Percentiles rank a stretch among this genome's conserved stretches.
phyloP scores from a whole-genome alignment of 1,284 basidiomycete genomes.

The Malassezia dermatis region DNA sequence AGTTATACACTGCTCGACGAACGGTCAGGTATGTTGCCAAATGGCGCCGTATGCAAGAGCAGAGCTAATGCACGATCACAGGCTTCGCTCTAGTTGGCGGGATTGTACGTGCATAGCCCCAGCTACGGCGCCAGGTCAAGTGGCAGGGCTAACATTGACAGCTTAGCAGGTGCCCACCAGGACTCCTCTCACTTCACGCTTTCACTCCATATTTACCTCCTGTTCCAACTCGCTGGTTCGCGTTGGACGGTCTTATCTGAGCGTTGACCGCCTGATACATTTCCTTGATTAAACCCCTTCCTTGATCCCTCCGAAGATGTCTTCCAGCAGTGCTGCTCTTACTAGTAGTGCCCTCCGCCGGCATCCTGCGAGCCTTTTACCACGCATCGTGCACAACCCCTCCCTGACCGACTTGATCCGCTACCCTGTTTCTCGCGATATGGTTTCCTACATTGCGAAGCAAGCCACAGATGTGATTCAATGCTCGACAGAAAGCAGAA shows the following conservation, averaged over 20 bases:
- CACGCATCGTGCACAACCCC: slow-evolving; percentile 43
- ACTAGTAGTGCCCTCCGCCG: slow-evolving; percentile 34
- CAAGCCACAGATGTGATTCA: slow-evolving; percentile 46
- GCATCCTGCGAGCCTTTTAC: slow-evolving; percentile 42
- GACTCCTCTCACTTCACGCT: background rate
- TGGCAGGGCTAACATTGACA: background rate
- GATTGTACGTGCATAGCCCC: background rate
- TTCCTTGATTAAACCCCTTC: background rate
- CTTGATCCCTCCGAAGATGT: background rate
- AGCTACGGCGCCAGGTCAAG: background rate
- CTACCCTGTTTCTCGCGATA: slow-evolving; percentile 42
- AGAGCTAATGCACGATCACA: background rate
- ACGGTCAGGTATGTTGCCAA: slow-evolving; percentile 2
- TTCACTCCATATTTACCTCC: background rate
- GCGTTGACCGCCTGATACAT: slow-evolving; percentile 7
- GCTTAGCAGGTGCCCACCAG: background rate
- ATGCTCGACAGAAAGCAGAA: slow-evolving; percentile 19
- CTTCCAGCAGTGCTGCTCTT: background rate
- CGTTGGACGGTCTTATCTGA: background rate
- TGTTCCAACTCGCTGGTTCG: slow-evolving; percentile 4
- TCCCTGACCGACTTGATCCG: slow-evolving; percentile 45
- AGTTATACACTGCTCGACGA: background rate
- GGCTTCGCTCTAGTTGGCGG: background rate
- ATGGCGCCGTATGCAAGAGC: background rate
- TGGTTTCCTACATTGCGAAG: slow-evolving; percentile 45